Conservation (phyloP, 768 basidiomycete species). For the Suillus weaverae region DNA sequence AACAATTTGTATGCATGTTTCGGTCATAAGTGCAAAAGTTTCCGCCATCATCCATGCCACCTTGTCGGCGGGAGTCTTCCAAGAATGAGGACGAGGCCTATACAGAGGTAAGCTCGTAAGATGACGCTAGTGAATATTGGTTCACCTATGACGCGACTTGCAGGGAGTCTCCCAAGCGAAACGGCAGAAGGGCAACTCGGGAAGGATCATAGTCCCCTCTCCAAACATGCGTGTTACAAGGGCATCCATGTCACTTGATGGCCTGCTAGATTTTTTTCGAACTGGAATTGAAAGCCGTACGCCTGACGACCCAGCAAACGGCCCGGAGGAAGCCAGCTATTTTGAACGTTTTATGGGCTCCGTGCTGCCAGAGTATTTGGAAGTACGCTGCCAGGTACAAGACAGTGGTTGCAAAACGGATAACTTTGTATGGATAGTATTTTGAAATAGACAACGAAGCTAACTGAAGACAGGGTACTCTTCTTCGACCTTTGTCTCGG, state of each 20-base stretch:
- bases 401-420: neutral
- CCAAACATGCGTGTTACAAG: constrained; percentile 17
- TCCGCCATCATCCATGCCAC: neutral
- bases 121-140: neutral
- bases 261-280: constrained; percentile 21
- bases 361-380: constrained; percentile 36
- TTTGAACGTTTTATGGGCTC: constrained; percentile 37
- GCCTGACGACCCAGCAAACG: neutral
- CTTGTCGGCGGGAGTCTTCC: constrained; percentile 11
- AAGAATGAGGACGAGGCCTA: constrained; percentile 25
- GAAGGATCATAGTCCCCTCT: constrained; percentile 14
- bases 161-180: constrained; percentile 17
- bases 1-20: neutral
- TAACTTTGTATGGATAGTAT: neutral
- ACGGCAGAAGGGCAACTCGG: constrained; percentile 26
- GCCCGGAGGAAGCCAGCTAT: neutral
- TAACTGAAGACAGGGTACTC: constrained; percentile 29
- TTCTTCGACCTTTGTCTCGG: constrained; percentile 42
- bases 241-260: constrained; percentile 18
- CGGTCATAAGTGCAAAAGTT: neutral
- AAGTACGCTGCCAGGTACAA: constrained; percentile 20
- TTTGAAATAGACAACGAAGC: neutral
- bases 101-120: constrained; percentile 16
- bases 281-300: constrained; percentile 3
- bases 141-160: neutral